These are phyloP conservation scores for Phytophthora europaea DNA, from an alignment of 352 stramenopile species.

Conservation along the genomic window DNA sequence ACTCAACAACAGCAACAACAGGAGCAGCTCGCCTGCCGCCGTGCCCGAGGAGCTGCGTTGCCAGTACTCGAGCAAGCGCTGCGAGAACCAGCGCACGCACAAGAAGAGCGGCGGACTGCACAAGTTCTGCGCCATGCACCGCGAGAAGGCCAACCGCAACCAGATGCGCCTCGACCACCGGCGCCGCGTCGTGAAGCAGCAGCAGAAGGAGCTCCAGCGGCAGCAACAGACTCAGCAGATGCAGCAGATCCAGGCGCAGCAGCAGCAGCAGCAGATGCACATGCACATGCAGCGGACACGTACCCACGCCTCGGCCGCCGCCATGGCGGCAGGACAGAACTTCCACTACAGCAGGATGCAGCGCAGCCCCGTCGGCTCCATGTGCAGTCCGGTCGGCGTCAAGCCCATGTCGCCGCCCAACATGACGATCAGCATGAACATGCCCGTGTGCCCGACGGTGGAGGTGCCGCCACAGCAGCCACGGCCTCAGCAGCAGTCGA, in stretches of 20 bases:
- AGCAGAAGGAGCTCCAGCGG: conserved; percentile 51
- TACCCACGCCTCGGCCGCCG: conserved; percentile 9
- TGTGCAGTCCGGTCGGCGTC: conserved; percentile 14
- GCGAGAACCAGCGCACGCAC: conserved; percentile 59
- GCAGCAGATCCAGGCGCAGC: conserved; percentile 40
- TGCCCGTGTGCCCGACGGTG: conserved; percentile 22
- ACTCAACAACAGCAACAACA: conserved; percentile 17
- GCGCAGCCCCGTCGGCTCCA: conserved; percentile 11
- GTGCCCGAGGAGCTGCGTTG: conserved; percentile 60
- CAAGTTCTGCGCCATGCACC: conserved; percentile 80
- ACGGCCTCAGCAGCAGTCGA: conserved; percentile 11
- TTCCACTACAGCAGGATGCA: conserved; percentile 37
- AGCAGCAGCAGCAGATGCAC: conserved; percentile 33
- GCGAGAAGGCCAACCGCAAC: conserved; percentile 78
- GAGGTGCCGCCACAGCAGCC: conserved; percentile 1
- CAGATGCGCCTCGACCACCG: conserved; percentile 77
- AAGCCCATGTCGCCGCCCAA: conserved; percentile 39
- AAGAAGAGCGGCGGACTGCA: conserved; percentile 81
- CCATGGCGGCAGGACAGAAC: conserved; percentile 46
- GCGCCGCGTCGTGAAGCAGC: conserved; percentile 61
- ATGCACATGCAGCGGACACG: conserved; percentile 30
- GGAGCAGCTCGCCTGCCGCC: neutral
- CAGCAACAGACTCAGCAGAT: conserved; percentile 49
- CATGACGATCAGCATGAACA: conserved; percentile 36
- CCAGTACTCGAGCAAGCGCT: conserved; percentile 81